Conservation (phyloP, 192 early-diverging fungal genomes). For the Umbelopsis vinacea region DNA sequence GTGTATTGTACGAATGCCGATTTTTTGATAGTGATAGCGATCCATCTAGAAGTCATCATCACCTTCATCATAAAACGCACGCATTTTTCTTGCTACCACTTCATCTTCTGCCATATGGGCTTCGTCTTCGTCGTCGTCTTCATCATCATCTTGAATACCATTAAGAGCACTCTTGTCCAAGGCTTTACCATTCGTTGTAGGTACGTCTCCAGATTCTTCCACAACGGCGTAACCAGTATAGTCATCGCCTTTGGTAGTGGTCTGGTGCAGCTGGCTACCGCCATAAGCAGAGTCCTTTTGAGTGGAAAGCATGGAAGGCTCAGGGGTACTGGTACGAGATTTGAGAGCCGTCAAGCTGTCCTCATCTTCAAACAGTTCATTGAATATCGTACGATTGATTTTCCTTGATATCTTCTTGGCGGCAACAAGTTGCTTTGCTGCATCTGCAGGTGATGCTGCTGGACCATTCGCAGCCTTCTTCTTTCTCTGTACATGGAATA, state of each 20-base stretch:
- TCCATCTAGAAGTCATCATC: too few species aligned
- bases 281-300: constrained; percentile 56
- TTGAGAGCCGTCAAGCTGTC: constrained; percentile 23
- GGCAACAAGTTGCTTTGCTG: constrained; percentile 73
- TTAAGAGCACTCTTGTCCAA: constrained; percentile 33
- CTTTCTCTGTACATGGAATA: background rate
- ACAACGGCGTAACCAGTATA: constrained; percentile 41
- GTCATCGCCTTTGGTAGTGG: constrained; percentile 30
- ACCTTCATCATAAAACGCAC: constrained; percentile 5
- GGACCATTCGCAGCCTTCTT: constrained; percentile 8
- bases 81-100: constrained; percentile 21
- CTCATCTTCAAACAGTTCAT: constrained; percentile 65
- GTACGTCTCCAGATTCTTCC: constrained; percentile 49
- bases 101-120: constrained; percentile 49
- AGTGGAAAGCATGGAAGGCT: constrained; percentile 37
- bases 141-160: constrained; percentile 44
- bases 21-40: background rate
- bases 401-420: constrained; percentile 85
- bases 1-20: background rate
- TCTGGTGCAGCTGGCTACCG: constrained; percentile 47
- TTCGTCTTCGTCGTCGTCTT: constrained; percentile 53
- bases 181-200: constrained; percentile 39
- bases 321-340: constrained; percentile 36
- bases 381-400: constrained; percentile 86
- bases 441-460: constrained; percentile 73